Base-by-base conservation (phyloP, 2,329 filamentous ascomycete genomes). In the Dactylellina leptospora region DNA sequence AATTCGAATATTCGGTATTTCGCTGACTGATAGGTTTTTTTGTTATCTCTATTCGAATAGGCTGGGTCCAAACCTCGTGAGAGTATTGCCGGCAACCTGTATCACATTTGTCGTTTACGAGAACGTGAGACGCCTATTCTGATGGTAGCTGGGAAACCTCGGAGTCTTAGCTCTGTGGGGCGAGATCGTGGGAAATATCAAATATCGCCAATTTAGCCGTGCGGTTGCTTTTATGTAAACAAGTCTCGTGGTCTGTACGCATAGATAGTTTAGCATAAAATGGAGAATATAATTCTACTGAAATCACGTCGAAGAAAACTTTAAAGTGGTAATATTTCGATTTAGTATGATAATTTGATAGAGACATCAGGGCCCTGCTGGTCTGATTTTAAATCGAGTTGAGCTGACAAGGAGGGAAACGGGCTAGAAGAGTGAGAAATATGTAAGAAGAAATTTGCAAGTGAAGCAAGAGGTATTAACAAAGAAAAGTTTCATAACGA, bases 61-160 rank as follows among this genome's bases (percentile, higher is more conserved):
- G 1, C 82, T 97, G 64, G 87, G 91, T 40, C 93, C 93, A 0
- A 96, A 93, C 75, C 85, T 96, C n/a, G 83, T 96, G 56, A 86
- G 95, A 73, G 95, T 97, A 25, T 83, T 99, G 80, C 95, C 95
- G 2, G 93, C 92, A 28, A 97, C 95, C 2, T 96, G 95, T 86
- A 91, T 97, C 59, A 97, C 93, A 1, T 97, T 99, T 79, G 81
- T 99, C 76, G 93, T 97, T 22, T 97, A 97, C 81, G 95, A 99
- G 82, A 97, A 97, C 80, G 88, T 90, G 70, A 92, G 90, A 81
- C 58, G 53, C 38, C 25, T 56, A 16, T 40, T 59, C 44, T 71
- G 30, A 58, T n/a, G 10, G n/a, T 40, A n/a, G 36, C 36, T n/a
- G 11, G 18, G 5, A n/a, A 40, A n/a, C 11, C 18, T n/a, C 36